Percentiles rank a stretch among this genome's conserved stretches.
Conservation (phyloP, 176 grass and related monocot genomes). For the maize (Zea mays) region Zm-B73-REFERENCE-NAM-5.0 NC_050096.1:254439501-254440000, state of each 20-base stretch:
- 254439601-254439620: neutral
- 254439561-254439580: slow-evolving; percentile 5
- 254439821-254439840: too few relatives aligned
- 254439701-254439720: neutral
- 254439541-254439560: slow-evolving; percentile 9
- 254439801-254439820: slow-evolving; percentile 14
- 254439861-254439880: too few relatives aligned
- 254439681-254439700: neutral
- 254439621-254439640: slow-evolving; percentile 4
- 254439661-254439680: neutral
- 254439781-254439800: neutral
- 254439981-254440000: too few relatives aligned
- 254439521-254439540: slow-evolving; percentile 7
- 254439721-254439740: neutral
- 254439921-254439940: too few relatives aligned
- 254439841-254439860: too few relatives aligned
- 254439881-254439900: too few relatives aligned
- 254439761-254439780: neutral
- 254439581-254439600: neutral
- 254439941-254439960: too few relatives aligned
- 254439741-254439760: slow-evolving; percentile 7
- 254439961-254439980: too few relatives aligned
- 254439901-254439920: too few relatives aligned
- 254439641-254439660: neutral
- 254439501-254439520: slow-evolving; percentile 90